These are phyloP conservation scores for Fusarium goolgardi DNA, from an alignment of 2,329 filamentous ascomycete genomes.

Conservation along the genomic window DNA sequence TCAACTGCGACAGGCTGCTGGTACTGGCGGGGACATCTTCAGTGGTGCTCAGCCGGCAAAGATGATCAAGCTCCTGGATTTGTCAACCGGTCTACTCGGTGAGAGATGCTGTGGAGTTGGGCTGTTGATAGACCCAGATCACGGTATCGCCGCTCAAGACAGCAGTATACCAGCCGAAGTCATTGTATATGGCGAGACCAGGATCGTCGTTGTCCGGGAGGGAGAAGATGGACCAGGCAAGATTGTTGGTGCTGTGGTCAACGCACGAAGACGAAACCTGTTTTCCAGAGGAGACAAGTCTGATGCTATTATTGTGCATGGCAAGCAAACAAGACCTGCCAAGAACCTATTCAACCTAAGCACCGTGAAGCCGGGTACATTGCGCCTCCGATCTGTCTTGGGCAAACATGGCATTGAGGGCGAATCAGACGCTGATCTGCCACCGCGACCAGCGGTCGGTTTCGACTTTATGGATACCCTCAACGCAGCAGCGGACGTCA, in stretches of 20 bases:
- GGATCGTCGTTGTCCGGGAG: conserved; percentile 66
- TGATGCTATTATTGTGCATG: conserved; percentile 67
- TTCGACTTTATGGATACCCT: conserved; percentile 65
- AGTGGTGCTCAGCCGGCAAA: conserved; percentile 65
- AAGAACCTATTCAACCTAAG: conserved; percentile 64
- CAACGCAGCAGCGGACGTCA: conserved; percentile 64
- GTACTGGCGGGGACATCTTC: conserved; percentile 66
- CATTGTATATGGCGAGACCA: conserved; percentile 66
- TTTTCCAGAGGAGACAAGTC: conserved; percentile 56
- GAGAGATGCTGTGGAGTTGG: conserved; percentile 66
- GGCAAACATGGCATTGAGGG: conserved; percentile 41
- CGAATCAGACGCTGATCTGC: conserved; percentile 42
- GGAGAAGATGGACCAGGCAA: conserved; percentile 61
- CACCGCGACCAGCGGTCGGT: conserved; percentile 52
- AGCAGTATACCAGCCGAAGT: conserved; percentile 64
- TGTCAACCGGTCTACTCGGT: conserved; percentile 65
- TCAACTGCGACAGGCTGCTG: conserved; percentile 63
- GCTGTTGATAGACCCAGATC: conserved; percentile 56
- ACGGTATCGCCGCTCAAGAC: conserved; percentile 44
- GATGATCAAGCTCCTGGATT: conserved; percentile 66
- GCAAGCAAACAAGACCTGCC: conserved; percentile 53
- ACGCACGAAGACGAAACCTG: conserved; percentile 50
- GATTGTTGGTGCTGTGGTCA: conserved; percentile 55
- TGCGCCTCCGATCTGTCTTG: conserved; percentile 49
- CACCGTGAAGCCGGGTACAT: conserved; percentile 55